A percentile compares a stretch with the other conserved stretches of the same genome.
Evolutionary conservation across 2,329 filamentous ascomycete genomes (phyloP).

Genomic region (Annulohypoxylon truncatum): DNA sequence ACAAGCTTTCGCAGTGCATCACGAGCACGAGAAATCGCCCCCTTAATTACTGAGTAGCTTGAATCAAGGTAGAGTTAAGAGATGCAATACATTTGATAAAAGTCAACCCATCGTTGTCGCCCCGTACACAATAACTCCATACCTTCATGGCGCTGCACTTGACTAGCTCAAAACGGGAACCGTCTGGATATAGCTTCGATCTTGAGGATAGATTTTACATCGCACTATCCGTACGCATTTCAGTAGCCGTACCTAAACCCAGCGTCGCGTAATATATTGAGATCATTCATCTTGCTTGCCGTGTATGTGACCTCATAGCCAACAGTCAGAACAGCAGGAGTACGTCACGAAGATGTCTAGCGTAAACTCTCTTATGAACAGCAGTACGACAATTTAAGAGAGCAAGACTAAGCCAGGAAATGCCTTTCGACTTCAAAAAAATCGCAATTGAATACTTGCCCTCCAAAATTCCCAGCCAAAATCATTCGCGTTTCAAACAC

Average conservation of each 20-base stretch:
- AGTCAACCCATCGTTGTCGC: background rate
- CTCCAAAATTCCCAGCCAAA: too few species aligned
- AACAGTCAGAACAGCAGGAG: background rate
- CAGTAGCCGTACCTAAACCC: background rate
- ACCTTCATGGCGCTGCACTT: background rate
- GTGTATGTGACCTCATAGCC: slow-evolving; percentile 17
- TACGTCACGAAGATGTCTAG: background rate
- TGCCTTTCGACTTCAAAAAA: background rate
- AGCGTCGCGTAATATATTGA: background rate
- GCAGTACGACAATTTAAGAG: slow-evolving; percentile 3
- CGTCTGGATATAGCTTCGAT: background rate
- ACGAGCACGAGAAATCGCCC: too few species aligned
- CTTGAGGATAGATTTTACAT: too few species aligned
- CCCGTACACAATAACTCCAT: too few species aligned
- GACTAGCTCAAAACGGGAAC: background rate
- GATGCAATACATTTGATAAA: background rate
- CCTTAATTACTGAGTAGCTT: too few species aligned
- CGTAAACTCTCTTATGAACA: background rate
- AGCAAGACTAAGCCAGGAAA: background rate
- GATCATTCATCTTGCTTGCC: background rate
- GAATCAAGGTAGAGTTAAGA: background rate
- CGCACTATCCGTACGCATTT: background rate
- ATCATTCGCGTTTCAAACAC: background rate
- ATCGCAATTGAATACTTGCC: background rate
- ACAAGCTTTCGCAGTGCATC: background rate